A percentile compares a stretch with the other conserved stretches of the same genome.
Conservation (phyloP, 164 flowering plant genomes). For the Cinnamomum chago region DNA sequence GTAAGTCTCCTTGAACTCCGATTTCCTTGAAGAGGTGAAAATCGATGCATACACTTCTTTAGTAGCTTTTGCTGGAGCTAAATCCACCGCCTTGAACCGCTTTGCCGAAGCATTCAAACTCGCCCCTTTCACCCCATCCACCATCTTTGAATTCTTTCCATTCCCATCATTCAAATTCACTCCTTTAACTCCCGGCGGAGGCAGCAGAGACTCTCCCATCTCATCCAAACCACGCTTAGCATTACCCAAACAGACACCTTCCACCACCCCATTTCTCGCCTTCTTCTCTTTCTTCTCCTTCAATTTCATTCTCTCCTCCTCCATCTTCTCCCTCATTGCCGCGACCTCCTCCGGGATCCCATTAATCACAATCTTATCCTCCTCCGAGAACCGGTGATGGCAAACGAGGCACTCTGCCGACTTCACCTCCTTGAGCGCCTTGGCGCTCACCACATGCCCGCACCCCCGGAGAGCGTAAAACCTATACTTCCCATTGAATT, state of each 20-base stretch:
- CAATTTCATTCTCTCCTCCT: conserved; percentile 47
- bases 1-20: conserved; percentile 74
- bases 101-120: conserved; percentile 29
- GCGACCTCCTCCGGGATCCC: conserved; percentile 78
- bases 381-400: conserved; percentile 54
- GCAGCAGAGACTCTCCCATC: conserved; percentile 8
- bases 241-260: conserved; percentile 13
- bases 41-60: conserved; percentile 84
- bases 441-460: conserved; percentile 96
- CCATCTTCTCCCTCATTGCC: conserved; percentile 67
- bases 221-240: conserved; percentile 48
- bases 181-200: neutral
- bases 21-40: conserved; percentile 84
- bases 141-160: conserved; percentile 31
- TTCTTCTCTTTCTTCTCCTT: conserved; percentile 64
- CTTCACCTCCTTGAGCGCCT: conserved; percentile 89
- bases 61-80: conserved; percentile 66
- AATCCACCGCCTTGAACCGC: conserved; percentile 55
- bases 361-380: conserved; percentile 81
- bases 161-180: conserved; percentile 6
- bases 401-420: conserved; percentile 72
- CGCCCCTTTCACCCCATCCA: conserved; percentile 22
- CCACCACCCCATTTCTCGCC: conserved; percentile 40
- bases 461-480: conserved; percentile 65
- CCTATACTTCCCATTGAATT: conserved; percentile 84